A percentile compares a stretch with the other conserved stretches of the same genome.
Conservation (phyloP, 179 eudicot species). For the Silene coronaria region DNA sequence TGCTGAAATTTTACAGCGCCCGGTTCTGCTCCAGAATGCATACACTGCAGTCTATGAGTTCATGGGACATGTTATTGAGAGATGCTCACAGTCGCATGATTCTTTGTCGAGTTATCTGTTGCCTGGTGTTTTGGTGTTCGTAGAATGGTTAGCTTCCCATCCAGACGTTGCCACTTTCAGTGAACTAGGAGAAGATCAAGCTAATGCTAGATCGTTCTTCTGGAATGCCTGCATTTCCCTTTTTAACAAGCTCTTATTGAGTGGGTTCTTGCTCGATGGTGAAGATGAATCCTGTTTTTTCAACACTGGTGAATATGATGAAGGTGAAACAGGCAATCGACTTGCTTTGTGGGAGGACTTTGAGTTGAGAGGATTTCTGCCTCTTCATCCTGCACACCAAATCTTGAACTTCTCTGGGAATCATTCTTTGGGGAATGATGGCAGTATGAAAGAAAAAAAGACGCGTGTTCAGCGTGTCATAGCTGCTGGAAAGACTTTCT, state of each 20-base stretch:
- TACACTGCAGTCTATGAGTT: conserved; percentile 65
- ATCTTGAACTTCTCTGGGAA: conserved; percentile 80
- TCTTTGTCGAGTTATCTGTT: conserved; percentile 67
- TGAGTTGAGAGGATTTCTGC: conserved; percentile 86
- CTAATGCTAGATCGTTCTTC: conserved; percentile 54
- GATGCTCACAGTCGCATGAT: conserved; percentile 66
- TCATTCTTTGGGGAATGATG: conserved; percentile 44
- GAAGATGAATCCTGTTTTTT: conserved; percentile 70
- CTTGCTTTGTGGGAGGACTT: conserved; percentile 84
- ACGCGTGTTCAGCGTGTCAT: conserved; percentile 73
- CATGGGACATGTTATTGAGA: conserved; percentile 59
- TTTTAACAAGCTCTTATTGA: conserved; percentile 58
- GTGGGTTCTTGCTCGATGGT: conserved; percentile 41
- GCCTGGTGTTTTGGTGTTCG: conserved; percentile 80
- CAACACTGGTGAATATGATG: conserved; percentile 67
- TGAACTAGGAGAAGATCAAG: conserved; percentile 63
- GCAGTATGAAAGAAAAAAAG: conserved; percentile 51
- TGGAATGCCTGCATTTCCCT: conserved; percentile 65
- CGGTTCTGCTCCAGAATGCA: conserved; percentile 77
- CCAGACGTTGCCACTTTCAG: conserved; percentile 57
- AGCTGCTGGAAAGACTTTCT: conserved; percentile 81
- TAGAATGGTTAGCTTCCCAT: conserved; percentile 91
- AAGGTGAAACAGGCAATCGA: conserved; percentile 56
- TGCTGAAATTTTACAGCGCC: conserved; percentile 80
- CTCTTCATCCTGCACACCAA: conserved; percentile 76